These are phyloP conservation scores for Coemansia sp. DNA, from an alignment of 192 early-diverging fungal genomes.

Conservation along the genomic window DNA sequence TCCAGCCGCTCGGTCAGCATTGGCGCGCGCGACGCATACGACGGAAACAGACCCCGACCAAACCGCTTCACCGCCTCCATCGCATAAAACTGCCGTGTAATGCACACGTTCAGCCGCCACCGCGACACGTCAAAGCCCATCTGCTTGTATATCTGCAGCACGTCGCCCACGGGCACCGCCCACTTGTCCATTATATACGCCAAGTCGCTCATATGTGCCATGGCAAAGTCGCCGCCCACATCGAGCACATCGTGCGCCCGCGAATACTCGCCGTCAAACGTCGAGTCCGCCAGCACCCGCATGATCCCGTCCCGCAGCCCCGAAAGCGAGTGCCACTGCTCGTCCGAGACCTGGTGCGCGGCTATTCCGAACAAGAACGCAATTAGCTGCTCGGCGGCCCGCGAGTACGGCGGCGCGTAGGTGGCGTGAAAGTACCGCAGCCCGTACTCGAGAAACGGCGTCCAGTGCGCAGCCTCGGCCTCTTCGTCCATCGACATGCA, in stretches of 20 bases:
- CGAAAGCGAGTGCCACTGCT: constrained; percentile 49
- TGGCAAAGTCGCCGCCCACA: constrained; percentile 50
- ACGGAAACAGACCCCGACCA: constrained; percentile 33
- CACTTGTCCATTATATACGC: constrained; percentile 32
- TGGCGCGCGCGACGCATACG: constrained; percentile 56
- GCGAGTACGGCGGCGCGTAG: constrained; percentile 17
- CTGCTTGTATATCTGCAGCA: constrained; percentile 28
- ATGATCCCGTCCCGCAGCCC: constrained; percentile 45
- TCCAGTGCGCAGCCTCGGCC: constrained; percentile 51
- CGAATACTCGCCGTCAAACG: constrained; percentile 33
- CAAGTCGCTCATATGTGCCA: constrained; percentile 45
- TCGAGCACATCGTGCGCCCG: constrained; percentile 46
- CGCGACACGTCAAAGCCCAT: constrained; percentile 24
- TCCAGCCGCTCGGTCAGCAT: constrained; percentile 71
- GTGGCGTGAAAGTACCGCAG: constrained; percentile 9
- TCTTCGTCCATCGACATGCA: constrained; percentile 46
- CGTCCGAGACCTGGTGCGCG: constrained; percentile 49
- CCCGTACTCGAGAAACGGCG: constrained; percentile 43
- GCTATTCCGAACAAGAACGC: constrained; percentile 49
- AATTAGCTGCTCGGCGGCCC: constrained; percentile 25
- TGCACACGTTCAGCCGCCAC: constrained; percentile 32
- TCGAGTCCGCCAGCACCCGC: constrained; percentile 36
- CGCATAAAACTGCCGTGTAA: constrained; percentile 43
- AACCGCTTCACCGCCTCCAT: constrained; percentile 53
- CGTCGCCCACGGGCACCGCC: constrained; percentile 40